A percentile compares a stretch with the other conserved stretches of the same genome.
Conservation (phyloP, 73 alveolate species). For the Paramecium tetraurelia region DNA sequence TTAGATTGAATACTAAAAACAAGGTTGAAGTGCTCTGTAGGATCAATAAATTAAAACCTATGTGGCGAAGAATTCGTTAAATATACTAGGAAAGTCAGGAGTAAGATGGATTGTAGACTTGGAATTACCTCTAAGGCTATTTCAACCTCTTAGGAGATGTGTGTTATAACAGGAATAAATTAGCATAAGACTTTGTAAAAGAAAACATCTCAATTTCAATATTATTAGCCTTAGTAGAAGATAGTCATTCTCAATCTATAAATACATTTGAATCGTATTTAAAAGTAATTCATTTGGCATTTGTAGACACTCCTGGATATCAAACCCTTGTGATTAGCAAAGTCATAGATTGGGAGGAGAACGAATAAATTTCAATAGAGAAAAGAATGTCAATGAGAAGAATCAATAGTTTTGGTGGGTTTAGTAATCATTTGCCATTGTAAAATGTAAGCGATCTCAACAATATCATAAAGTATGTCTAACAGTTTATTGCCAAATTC, state of each 20-base stretch:
- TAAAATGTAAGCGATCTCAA: neutral
- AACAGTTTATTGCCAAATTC: conserved; percentile 22
- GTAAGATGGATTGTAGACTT: neutral
- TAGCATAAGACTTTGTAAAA: neutral
- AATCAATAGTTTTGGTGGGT: neutral
- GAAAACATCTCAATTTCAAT: neutral
- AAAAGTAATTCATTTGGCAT: conserved; percentile 13
- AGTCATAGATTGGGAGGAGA: conserved; percentile 14
- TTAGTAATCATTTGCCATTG: neutral
- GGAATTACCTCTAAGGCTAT: conserved; percentile 24
- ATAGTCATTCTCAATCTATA: neutral
- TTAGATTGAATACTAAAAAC: neutral
- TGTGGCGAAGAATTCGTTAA: neutral
- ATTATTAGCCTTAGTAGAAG: conserved; percentile 12
- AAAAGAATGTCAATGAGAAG: neutral
- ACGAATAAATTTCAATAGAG: neutral
- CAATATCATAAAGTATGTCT: neutral
- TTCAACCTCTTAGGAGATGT: conserved; percentile 20
- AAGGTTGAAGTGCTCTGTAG: neutral
- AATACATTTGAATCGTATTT: neutral
- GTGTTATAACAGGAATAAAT: conserved; percentile 13
- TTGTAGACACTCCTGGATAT: neutral
- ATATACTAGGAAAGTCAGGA: conserved; percentile 21
- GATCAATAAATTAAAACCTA: neutral
- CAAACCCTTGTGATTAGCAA: neutral